Evolutionary conservation across 2,329 filamentous ascomycete genomes (phyloP).

Genomic region (Aspergillus thermomutatus): DNA sequence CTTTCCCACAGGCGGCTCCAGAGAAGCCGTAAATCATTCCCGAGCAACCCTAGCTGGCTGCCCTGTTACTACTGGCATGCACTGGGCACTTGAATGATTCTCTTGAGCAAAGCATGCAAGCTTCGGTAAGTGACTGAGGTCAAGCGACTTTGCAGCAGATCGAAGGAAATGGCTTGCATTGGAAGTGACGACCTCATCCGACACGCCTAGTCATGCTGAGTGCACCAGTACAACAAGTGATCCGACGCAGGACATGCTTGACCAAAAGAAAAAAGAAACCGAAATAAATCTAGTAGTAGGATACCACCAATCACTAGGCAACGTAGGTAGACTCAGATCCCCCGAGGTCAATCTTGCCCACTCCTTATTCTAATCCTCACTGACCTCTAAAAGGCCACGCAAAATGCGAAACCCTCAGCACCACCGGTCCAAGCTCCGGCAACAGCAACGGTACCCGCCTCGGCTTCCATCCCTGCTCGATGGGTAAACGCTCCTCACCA

Average conservation of each 20-base stretch:
- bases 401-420: constrained; percentile 8
- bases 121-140: no score
- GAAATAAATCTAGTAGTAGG: not conserved
- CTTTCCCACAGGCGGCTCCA: not conserved
- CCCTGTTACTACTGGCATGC: not conserved
- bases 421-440: constrained; percentile 4
- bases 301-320: not conserved
- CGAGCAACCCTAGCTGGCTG: not conserved
- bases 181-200: no score
- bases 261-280: no score
- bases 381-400: constrained; percentile 12
- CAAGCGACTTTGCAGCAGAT: no score
- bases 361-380: not conserved
- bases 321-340: not conserved
- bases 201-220: not conserved
- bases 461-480: constrained; percentile 14
- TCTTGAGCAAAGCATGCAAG: not conserved
- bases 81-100: not conserved
- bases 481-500: constrained; percentile 16
- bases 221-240: not conserved
- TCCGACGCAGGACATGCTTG: not conserved
- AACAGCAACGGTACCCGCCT: constrained; percentile 6
- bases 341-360: not conserved
- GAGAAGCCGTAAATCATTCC: not conserved
- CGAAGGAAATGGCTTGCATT: no score